Evolutionary conservation across 768 basidiomycete species (phyloP).

Genomic region (Chiua virens): DNA sequence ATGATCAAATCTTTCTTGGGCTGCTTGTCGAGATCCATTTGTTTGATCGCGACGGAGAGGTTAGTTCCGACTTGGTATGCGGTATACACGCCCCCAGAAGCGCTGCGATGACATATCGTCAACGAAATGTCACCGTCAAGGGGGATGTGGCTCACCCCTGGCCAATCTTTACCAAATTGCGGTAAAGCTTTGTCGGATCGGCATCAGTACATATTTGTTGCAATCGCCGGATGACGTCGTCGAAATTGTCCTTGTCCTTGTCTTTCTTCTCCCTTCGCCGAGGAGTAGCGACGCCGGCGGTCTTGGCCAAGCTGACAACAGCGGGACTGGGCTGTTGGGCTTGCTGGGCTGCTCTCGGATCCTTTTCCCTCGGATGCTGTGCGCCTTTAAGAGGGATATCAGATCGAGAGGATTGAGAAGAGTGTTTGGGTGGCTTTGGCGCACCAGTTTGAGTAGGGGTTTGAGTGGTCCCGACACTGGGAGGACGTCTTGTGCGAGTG

Average conservation of each 20-base stretch:
- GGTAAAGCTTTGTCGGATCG: conserved; percentile 91
- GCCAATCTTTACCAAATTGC: conserved; percentile 94
- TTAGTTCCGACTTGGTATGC: conserved; percentile 97
- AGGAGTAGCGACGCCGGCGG: conserved; percentile 74
- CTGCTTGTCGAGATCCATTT: conserved; percentile 99
- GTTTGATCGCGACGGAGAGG: conserved; percentile 95
- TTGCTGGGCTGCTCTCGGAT: conserved; percentile 35
- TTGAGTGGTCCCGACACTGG: conserved; percentile 33
- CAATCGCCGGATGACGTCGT: conserved; percentile 88
- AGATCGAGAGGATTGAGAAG: conserved; percentile 58
- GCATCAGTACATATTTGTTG: conserved; percentile 97
- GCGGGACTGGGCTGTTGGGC: conserved; percentile 60
- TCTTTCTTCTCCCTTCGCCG: conserved; percentile 86
- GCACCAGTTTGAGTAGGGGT: conserved; percentile 32
- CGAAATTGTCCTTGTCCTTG: conserved; percentile 72
- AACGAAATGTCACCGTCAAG: not conserved
- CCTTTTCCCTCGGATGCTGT: conserved; percentile 36
- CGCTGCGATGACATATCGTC: conserved; percentile 46
- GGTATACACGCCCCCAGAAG: conserved; percentile 97
- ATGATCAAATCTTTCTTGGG: conserved; percentile 99
- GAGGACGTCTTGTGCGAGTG: conserved; percentile 59
- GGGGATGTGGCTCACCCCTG: conserved; percentile 72
- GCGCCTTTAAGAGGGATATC: conserved; percentile 53
- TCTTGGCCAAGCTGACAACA: conserved; percentile 63
- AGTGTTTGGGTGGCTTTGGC: conserved; percentile 44